Base-by-base conservation (phyloP, 2,329 filamentous ascomycete species). In the Stachybotrys chartarum region DNA sequence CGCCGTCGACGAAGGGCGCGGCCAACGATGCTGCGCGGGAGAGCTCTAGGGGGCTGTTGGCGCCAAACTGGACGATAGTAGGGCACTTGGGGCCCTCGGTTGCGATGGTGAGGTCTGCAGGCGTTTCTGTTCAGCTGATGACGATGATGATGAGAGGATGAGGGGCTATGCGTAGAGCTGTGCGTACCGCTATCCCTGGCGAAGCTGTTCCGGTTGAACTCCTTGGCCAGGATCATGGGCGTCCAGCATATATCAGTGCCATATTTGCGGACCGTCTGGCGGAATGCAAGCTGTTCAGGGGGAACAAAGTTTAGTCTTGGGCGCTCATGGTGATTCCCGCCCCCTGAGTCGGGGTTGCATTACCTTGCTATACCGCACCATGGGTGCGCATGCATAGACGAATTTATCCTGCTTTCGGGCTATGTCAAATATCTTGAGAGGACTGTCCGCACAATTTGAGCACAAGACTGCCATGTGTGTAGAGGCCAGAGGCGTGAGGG, bases 221-320 rank as follows among this genome's bases (percentile, higher is more conserved):
- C 84, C 63, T 86, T 87, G 53, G 84, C 83, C 3, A 87, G 72
- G 54, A 87, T 82, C 86, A 89, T 89, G 48, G 86, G 86, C 2
- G 85, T 88, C 81, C 86, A 89, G 60, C 81, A 84, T 7, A 89
- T 67, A 66, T 89, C 85, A 16, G 81, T 80, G 51, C 80, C 82
- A 66, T 86, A 88, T 51, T 80, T 74, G 58, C 83, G 78, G 3
- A 85, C 82, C 0, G 86, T 85, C 61, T 87, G 80, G 51, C 86
- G 80, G 65, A 90, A 89, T 50, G 86, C 85, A 47, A 89, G 78
- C 79, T 87, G 59, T 63, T 32, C 58, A 62, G 55, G 63, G 39
- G 39, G 3, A 5, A 44, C 5, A 44, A 12, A 44, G 39, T 12
- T 11, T 44, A 11, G 11, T 44, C n/a, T 5, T 11, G 39, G 39